These are phyloP conservation scores for Trichoderma sp. DNA, from an alignment of 2,329 filamentous ascomycete species.

Conservation along the genomic window DNA sequence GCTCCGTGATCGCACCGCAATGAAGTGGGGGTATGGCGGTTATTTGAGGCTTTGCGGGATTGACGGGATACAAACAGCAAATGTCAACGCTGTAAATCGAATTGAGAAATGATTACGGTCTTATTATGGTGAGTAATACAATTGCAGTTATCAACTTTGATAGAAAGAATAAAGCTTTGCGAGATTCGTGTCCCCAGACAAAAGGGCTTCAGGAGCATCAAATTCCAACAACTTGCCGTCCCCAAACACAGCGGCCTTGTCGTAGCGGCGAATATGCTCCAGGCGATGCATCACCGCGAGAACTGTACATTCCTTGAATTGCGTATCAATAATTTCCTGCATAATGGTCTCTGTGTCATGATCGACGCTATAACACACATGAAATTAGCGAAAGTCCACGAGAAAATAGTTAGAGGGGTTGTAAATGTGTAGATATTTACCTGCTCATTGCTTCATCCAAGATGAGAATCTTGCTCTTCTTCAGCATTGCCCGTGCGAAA, in stretches of 20 bases:
- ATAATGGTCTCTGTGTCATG: slow-evolving; percentile 36
- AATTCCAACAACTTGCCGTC: slow-evolving; percentile 34
- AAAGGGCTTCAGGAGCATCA: slow-evolving; percentile 16
- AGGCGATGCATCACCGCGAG: slow-evolving; percentile 44
- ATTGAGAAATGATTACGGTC: background rate
- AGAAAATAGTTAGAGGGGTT: background rate
- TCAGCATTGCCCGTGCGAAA: slow-evolving; percentile 40
- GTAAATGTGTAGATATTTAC: slow-evolving; percentile 26
- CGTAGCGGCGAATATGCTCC: slow-evolving; percentile 39
- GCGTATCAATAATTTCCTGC: slow-evolving; percentile 34
- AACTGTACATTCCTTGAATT: slow-evolving; percentile 52
- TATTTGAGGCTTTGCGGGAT: background rate
- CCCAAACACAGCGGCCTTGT: slow-evolving; percentile 56
- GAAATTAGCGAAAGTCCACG: background rate
- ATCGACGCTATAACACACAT: slow-evolving; percentile 32
- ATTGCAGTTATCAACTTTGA: background rate
- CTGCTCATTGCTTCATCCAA: slow-evolving; percentile 42
- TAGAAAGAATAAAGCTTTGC: slow-evolving; percentile 3
- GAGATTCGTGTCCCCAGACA: slow-evolving; percentile 27
- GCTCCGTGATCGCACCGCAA: slow-evolving; percentile 5
- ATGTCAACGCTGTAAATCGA: background rate
- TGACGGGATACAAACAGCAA: background rate
- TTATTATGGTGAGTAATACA: background rate
- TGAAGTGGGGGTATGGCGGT: background rate
- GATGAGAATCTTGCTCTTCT: slow-evolving; percentile 37